These are phyloP conservation scores for Mucor plumbeus DNA, from an alignment of 371 early-diverging fungal genomes.

Conservation along the genomic window DNA sequence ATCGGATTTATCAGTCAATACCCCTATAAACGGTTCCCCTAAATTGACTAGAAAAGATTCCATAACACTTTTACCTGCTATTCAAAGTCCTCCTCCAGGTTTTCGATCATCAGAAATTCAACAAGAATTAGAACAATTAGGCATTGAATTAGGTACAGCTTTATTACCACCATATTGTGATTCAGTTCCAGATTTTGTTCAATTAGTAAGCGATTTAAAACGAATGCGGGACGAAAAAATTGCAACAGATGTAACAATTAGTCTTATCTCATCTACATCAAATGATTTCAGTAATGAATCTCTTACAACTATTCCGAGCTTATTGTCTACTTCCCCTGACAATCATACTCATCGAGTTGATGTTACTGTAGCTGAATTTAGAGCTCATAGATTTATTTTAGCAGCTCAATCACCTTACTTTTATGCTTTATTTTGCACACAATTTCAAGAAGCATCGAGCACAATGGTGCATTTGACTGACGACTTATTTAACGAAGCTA, in stretches of 20 bases:
- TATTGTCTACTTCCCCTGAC: slow-evolving; percentile 16
- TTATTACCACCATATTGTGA: slow-evolving; percentile 24
- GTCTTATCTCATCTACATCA: slow-evolving; percentile 22
- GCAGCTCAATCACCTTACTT: slow-evolving; percentile 54
- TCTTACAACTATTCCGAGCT: background rate
- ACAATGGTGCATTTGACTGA: slow-evolving; percentile 15
- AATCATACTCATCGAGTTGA: slow-evolving; percentile 15
- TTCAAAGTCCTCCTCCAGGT: slow-evolving; percentile 1
- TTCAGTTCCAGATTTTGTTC: slow-evolving; percentile 24
- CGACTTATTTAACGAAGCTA: slow-evolving; percentile 27
- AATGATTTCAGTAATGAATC: slow-evolving; percentile 4
- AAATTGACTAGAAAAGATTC: background rate
- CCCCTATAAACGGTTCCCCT: slow-evolving; percentile 9
- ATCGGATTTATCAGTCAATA: slow-evolving; percentile 11
- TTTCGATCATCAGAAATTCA: slow-evolving; percentile 1
- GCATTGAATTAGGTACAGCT: slow-evolving; percentile 22
- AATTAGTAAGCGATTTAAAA: slow-evolving; percentile 36
- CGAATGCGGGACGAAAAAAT: slow-evolving; percentile 32
- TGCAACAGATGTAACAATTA: slow-evolving; percentile 36
- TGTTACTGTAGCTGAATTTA: slow-evolving; percentile 22
- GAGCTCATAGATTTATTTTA: slow-evolving; percentile 47
- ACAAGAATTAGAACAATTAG: slow-evolving; percentile 16
- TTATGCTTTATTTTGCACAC: slow-evolving; percentile 41
- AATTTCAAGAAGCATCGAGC: slow-evolving; percentile 26
- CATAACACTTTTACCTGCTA: background rate